Percentiles rank a stretch among this genome's conserved stretches.
Evolutionary conservation across 495 filamentous ascomycete species (phyloP).

Genomic region (Podospora sp.): DNA sequence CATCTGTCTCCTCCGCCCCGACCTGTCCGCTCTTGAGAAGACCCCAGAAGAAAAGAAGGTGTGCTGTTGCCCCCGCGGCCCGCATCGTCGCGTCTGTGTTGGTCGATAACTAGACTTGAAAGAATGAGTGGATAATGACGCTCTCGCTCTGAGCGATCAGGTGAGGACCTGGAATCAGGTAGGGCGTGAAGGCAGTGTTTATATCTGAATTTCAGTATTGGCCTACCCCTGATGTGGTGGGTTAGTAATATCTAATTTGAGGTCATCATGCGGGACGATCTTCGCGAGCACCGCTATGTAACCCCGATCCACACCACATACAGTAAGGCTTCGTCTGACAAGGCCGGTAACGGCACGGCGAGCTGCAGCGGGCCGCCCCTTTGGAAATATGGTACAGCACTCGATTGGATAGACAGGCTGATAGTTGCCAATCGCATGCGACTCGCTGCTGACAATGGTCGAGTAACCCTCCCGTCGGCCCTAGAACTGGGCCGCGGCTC

Average conservation of each 20-base stretch:
- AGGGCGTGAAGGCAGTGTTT: background rate
- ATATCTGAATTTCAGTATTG: background rate
- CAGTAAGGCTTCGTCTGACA: slow-evolving; percentile 1
- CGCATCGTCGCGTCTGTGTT: background rate
- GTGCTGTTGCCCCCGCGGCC: background rate
- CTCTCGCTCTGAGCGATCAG: too few relatives aligned
- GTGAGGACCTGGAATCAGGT: too few relatives aligned
- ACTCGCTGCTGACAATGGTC: background rate
- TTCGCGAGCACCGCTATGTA: background rate
- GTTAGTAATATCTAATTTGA: slow-evolving; percentile 6
- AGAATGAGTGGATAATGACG: too few relatives aligned
- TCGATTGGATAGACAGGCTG: slow-evolving; percentile 1
- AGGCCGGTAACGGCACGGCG: background rate
- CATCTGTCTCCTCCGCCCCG: background rate
- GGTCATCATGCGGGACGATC: background rate
- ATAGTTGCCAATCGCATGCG: background rate
- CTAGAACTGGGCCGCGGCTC: background rate
- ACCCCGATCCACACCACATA: slow-evolving; percentile 3
- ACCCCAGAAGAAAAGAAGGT: background rate
- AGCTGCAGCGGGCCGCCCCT: slow-evolving; percentile 14
- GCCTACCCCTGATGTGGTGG: background rate
- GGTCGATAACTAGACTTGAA: background rate
- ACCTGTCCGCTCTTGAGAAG: background rate
- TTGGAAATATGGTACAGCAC: background rate
- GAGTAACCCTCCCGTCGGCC: background rate